Percentiles rank a stretch among this genome's conserved stretches.
These are phyloP conservation scores for Botrytis tulipae DNA, from an alignment of 2,329 filamentous ascomycete genomes.

Conservation along the genomic window DNA sequence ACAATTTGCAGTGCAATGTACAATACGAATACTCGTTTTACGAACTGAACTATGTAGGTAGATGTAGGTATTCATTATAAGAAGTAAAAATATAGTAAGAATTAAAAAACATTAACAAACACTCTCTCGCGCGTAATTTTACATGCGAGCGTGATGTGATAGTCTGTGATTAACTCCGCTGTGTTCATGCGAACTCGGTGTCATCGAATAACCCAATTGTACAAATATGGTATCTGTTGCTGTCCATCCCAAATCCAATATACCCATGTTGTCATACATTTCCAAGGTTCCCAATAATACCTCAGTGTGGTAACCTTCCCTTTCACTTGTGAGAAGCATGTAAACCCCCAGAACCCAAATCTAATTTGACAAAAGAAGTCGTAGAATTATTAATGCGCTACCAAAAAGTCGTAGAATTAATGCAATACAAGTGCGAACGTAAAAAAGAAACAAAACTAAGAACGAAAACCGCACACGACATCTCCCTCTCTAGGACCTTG, in stretches of 20 bases:
- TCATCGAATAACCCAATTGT: background rate
- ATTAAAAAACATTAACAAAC: background rate
- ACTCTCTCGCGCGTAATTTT: background rate
- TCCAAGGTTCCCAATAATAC: background rate
- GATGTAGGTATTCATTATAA: background rate
- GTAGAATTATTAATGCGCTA: background rate
- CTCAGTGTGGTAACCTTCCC: background rate
- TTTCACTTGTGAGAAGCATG: background rate
- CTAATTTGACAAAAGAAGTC: background rate
- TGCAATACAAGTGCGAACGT: background rate
- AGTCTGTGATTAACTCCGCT: background rate
- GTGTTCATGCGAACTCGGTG: background rate
- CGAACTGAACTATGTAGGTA: background rate
- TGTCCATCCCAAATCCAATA: background rate
- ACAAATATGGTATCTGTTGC: slow-evolving; percentile 7
- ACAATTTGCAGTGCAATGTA: background rate
- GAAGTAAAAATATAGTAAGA: background rate
- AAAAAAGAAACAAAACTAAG: background rate
- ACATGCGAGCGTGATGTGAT: background rate
- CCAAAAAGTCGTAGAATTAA: background rate
- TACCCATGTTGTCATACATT: background rate
- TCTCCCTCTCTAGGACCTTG: background rate
- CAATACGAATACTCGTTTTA: background rate
- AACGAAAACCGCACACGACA: background rate
- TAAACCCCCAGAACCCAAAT: background rate